Base-by-base conservation (phyloP, 805 yeast genomes). In the Nakazawaea sp. region DNA sequence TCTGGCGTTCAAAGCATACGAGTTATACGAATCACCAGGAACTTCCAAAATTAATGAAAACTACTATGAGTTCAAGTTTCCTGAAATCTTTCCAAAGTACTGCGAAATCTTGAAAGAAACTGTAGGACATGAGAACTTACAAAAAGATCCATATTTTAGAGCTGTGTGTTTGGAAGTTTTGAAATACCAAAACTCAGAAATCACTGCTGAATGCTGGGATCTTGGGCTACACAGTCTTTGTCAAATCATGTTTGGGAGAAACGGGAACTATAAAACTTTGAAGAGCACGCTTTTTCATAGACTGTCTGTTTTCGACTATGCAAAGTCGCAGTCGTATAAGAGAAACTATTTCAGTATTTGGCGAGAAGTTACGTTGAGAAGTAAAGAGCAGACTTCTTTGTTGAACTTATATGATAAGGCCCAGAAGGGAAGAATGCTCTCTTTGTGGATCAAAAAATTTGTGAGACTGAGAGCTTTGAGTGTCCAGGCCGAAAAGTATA, bases 51-150 rank as follows among this genome's bases (percentile, higher is more conserved):
- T 38, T 17, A 13, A 26, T 8, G 18, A 15, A 13, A 18, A 19
- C n/a, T 39, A 39, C 18, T 39, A 33, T 26, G 42, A 39, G 18
- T 39, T 39, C 35, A 39, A 39, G 44, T 52, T 57, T 25, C 52
- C 58, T 1, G 45, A 47, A 20, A 42, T 58, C 4, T 41, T 57
- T 30, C 38, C 41, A 10, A 29, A 34, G 2, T 58, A 58, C 31
- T 33, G 45, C 10, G 41, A 44, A 3, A 30, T 50, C 2, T 27
- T 56, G n/a, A 15, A 9, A 9, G 46, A 45, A 5, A 46, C 46
- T 2, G 49, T 44, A 4, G 24, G 21, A 1, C n/a, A 9, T 7
- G 28, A 20, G 2, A 11, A 11, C 4, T 29, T 49, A 12, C 44
- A 42, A 5, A 29, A 43, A 5, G 61, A 58, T 41, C 27, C 45